Conservation (phyloP, 345 rosid species). For the Erysimum cheiranthoides region DNA sequence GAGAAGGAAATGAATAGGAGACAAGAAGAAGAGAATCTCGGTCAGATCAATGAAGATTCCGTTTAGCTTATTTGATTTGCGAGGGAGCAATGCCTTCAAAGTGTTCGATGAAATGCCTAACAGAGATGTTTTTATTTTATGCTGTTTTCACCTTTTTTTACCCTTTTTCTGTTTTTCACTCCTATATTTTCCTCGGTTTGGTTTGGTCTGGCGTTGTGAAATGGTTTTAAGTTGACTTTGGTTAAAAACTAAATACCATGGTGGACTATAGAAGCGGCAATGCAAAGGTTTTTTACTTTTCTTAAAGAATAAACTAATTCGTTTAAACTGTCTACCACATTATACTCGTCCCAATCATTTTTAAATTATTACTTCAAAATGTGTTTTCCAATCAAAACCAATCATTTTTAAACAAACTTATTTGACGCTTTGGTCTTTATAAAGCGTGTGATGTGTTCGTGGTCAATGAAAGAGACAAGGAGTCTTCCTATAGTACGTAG, state of each 20-base stretch:
- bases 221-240: background rate
- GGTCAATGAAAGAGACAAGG: no score
- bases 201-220: slow-evolving; percentile 4
- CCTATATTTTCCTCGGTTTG: slow-evolving; percentile 3
- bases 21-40: slow-evolving; percentile 48
- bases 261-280: background rate
- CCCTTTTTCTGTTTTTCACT: background rate
- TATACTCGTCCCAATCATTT: no score
- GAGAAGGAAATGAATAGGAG: slow-evolving; percentile 62
- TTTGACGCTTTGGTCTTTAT: no score
- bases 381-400: no score
- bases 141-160: background rate
- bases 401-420: no score
- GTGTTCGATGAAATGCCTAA: slow-evolving; percentile 44
- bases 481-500: no score
- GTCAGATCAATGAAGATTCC: slow-evolving; percentile 30
- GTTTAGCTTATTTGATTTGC: background rate
- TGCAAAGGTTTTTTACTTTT: background rate
- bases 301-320: background rate
- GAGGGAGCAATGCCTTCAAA: slow-evolving; percentile 24
- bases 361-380: no score
- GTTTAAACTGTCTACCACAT: no score
- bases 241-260: slow-evolving; percentile 1
- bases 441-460: no score
- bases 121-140: slow-evolving; percentile 10